Evolutionary conservation across 139 green algal species (phyloP).

Genomic region (Chlamydomonas asymmetrica): DNA sequence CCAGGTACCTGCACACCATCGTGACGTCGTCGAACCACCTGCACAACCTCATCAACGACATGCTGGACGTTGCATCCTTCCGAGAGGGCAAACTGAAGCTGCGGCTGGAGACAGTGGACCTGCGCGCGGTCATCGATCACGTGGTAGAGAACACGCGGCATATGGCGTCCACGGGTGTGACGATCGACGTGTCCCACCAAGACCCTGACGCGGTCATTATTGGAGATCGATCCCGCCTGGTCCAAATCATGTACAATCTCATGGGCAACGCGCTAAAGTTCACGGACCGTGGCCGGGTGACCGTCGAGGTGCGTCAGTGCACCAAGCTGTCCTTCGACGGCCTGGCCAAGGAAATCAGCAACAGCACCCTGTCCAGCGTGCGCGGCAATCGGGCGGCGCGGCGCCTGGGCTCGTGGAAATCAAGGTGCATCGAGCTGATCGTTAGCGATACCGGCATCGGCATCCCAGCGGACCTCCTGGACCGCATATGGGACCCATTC

Average conservation of each 20-base stretch:
- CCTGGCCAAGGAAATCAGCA: conserved; percentile 3
- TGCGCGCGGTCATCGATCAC: too few species aligned
- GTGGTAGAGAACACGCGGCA: too few species aligned
- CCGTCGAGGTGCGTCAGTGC: too few species aligned
- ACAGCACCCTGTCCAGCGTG: not conserved
- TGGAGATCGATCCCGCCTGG: too few species aligned
- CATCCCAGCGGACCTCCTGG: conserved; percentile 41
- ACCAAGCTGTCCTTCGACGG: conserved; percentile 23
- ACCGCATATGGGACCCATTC: conserved; percentile 42
- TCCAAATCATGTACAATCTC: conserved; percentile 49
- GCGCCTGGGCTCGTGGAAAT: not conserved
- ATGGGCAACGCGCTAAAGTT: conserved; percentile 47
- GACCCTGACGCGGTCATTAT: too few species aligned
- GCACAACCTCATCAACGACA: conserved; percentile 53
- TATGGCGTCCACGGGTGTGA: too few species aligned
- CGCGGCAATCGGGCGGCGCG: not conserved
- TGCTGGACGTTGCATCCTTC: conserved; percentile 49
- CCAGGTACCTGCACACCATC: conserved; percentile 12
- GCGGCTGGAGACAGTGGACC: conserved; percentile 42
- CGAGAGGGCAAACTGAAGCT: conserved; percentile 39
- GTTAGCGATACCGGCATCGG: conserved; percentile 35
- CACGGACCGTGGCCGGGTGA: conserved; percentile 28
- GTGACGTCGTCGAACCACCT: conserved; percentile 28
- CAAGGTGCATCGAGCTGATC: conserved; percentile 27
- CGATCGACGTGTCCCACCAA: too few species aligned